These are phyloP conservation scores for Trichoderma breve DNA, from an alignment of 2,329 filamentous ascomycete genomes.

Conservation along the genomic window DNA sequence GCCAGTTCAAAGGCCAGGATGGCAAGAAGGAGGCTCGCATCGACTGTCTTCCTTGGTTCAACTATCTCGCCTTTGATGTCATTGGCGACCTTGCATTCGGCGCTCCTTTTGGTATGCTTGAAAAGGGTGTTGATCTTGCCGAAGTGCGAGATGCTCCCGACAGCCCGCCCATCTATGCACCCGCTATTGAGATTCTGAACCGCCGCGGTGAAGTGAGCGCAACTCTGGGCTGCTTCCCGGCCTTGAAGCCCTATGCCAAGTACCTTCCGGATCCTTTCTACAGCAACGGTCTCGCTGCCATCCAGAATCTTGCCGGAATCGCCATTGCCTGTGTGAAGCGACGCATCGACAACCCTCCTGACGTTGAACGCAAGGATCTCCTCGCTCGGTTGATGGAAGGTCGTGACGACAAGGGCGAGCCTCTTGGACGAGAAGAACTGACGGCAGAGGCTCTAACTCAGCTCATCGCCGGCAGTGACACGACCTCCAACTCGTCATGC, in stretches of 20 bases:
- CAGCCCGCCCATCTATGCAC: slow-evolving; percentile 63
- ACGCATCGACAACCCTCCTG: slow-evolving; percentile 66
- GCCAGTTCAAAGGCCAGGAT: slow-evolving; percentile 47
- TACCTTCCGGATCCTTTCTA: slow-evolving; percentile 84
- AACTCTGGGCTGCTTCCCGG: slow-evolving; percentile 71
- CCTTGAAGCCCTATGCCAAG: slow-evolving; percentile 74
- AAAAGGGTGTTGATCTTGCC: slow-evolving; percentile 70
- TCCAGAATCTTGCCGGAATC: slow-evolving; percentile 81
- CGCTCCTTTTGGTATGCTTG: slow-evolving; percentile 64
- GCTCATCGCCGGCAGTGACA: slow-evolving; percentile 77
- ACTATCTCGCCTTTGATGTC: slow-evolving; percentile 54
- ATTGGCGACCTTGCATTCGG: slow-evolving; percentile 52
- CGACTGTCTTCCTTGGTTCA: slow-evolving; percentile 74
- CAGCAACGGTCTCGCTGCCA: slow-evolving; percentile 67
- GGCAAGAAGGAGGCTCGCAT: slow-evolving; percentile 62
- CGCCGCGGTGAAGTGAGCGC: slow-evolving; percentile 82
- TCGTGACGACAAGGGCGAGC: slow-evolving; percentile 73
- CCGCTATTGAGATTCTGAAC: slow-evolving; percentile 86
- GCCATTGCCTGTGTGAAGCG: slow-evolving; percentile 78
- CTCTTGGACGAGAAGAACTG: slow-evolving; percentile 73
- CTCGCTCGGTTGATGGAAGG: slow-evolving; percentile 83
- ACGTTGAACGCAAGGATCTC: slow-evolving; percentile 70
- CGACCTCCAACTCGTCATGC: slow-evolving; percentile 76
- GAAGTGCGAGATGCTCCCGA: slow-evolving; percentile 65
- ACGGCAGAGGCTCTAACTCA: slow-evolving; percentile 89